Conservation (phyloP, 768 basidiomycete genomes). For the Udeniomyces megalosporus region DNA sequence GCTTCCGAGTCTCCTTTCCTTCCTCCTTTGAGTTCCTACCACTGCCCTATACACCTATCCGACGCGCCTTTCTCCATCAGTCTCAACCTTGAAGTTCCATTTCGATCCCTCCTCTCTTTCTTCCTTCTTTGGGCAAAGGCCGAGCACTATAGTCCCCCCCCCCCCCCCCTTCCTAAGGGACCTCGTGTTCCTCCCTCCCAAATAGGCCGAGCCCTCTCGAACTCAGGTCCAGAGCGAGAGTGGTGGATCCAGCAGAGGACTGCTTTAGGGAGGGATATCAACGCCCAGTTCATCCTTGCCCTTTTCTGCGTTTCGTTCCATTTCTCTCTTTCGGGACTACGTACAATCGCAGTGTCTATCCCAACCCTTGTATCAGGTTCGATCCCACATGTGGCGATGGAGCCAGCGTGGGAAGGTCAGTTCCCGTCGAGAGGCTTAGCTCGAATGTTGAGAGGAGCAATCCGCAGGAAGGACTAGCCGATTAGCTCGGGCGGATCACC, state of each 20-base stretch:
- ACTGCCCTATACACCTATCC: no score
- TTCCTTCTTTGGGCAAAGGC: slow-evolving; percentile 7
- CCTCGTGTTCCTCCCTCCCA: slow-evolving; percentile 7
- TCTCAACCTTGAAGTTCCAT: no score
- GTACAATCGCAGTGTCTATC: no score
- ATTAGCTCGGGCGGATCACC: not conserved
- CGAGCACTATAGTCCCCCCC: not conserved
- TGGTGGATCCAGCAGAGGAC: slow-evolving; percentile 17
- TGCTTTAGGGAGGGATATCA: slow-evolving; percentile 15
- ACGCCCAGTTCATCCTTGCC: not conserved
- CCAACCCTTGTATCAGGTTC: no score
- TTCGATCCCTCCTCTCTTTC: not conserved
- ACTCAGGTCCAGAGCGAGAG: slow-evolving; percentile 1
- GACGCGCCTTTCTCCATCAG: no score
- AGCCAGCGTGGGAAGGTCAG: no score
- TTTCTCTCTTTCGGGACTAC: not conserved
- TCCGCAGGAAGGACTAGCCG: not conserved
- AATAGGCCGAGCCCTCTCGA: slow-evolving; percentile 15
- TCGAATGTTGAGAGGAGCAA: no score
- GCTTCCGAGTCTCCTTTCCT: no score
- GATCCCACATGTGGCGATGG: no score
- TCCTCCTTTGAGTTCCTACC: no score
- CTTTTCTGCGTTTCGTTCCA: not conserved
- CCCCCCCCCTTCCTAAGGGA: not conserved
- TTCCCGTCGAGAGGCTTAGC: no score